phyloP scores from a whole-genome alignment of 2,329 filamentous ascomycete species.

The Pseudogymnoascus sp. region DNA sequence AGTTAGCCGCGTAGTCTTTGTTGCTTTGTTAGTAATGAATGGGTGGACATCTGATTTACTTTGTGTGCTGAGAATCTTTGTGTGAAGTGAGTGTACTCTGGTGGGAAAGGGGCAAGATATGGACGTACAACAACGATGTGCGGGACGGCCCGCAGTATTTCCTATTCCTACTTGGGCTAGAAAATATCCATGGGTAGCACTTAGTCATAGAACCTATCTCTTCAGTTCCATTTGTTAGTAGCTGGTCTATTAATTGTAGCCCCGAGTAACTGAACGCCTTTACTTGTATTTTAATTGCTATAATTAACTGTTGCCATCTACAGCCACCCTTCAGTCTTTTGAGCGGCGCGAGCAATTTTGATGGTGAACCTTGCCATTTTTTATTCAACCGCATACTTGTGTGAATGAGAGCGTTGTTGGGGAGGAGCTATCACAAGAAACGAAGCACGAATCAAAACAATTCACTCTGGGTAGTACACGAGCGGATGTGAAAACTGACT shows the following conservation, averaged over 20 bases:
- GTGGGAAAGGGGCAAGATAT: neutral
- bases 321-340: no score
- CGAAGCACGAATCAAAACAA: neutral
- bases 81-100: neutral
- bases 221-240: no score
- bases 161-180: neutral
- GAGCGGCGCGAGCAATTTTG: no score
- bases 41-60: slow-evolving; percentile 3
- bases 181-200: no score
- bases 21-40: slow-evolving; percentile 7
- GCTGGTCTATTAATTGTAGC: no score
- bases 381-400: no score
- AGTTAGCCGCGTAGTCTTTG: slow-evolving; percentile 8
- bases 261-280: no score
- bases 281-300: no score
- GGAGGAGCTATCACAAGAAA: neutral
- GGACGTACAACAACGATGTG: neutral
- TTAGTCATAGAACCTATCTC: no score
- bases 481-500: neutral
- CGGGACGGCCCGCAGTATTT: neutral
- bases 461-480: neutral
- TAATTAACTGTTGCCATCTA: no score
- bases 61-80: neutral
- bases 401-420: neutral
- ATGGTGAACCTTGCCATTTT: no score